Evolutionary conservation across 805 yeast species (phyloP).

Genomic region (Danielia oregonensis): DNA sequence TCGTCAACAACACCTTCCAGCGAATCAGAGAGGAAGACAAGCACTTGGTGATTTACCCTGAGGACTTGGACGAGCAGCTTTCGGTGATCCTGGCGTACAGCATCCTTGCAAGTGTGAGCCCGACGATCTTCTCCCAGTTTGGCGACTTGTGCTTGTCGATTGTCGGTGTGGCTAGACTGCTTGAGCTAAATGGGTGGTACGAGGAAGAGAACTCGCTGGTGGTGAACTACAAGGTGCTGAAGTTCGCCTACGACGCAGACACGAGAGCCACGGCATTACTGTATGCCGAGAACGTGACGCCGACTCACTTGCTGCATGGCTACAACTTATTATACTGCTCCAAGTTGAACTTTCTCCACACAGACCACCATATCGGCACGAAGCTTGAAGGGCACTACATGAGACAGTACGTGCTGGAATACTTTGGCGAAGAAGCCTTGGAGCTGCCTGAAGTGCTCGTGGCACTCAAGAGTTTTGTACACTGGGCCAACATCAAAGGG

Average conservation of each 20-base stretch:
- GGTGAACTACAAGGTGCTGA: constrained; percentile 29
- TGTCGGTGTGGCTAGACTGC: constrained; percentile 46
- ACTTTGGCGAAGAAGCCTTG: constrained; percentile 39
- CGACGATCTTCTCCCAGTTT: constrained; percentile 28
- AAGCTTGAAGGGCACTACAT: constrained; percentile 44
- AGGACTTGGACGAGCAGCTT: constrained; percentile 23
- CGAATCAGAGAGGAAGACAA: constrained; percentile 48
- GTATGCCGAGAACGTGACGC: constrained; percentile 21
- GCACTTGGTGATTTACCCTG: constrained; percentile 40
- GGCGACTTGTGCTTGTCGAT: constrained; percentile 45
- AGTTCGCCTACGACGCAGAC: constrained; percentile 26
- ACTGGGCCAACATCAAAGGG: constrained; percentile 54
- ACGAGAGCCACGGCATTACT: constrained; percentile 24
- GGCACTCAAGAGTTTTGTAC: constrained; percentile 49
- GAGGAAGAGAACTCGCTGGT: constrained; percentile 44
- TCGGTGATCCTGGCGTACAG: constrained; percentile 42
- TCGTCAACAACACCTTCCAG: constrained; percentile 46
- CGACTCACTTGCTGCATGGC: constrained; percentile 40
- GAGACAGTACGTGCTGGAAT: constrained; percentile 32
- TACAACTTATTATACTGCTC: constrained; percentile 41
- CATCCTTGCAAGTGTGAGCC: constrained; percentile 33
- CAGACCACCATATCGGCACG: constrained; percentile 55
- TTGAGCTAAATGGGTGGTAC: constrained; percentile 49
- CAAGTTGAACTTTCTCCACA: constrained; percentile 50
- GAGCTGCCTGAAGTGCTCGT: constrained; percentile 40